These are phyloP conservation scores for Thalassiosira pacifica DNA, from an alignment of 352 stramenopile genomes.

Conservation along the genomic window DNA sequence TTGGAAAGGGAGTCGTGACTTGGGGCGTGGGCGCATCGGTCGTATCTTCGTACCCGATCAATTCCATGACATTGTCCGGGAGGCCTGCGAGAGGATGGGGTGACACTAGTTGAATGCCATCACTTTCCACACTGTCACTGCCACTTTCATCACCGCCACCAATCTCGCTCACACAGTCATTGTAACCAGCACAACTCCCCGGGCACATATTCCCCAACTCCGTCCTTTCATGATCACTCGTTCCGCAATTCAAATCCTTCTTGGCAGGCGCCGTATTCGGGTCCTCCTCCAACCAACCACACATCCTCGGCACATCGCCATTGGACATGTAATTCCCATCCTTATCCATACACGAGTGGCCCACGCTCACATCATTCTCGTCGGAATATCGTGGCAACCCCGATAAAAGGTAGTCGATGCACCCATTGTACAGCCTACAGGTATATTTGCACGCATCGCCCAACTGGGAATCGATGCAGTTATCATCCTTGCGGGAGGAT, in stretches of 20 bases:
- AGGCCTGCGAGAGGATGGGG: not conserved
- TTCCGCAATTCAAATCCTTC: slow-evolving; percentile 64
- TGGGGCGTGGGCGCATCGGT: not conserved
- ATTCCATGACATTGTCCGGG: no score
- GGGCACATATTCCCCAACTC: slow-evolving; percentile 63
- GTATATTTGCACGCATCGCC: slow-evolving; percentile 62
- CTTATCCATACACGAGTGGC: slow-evolving; percentile 54
- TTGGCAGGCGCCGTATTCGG: slow-evolving; percentile 54
- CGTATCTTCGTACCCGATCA: not conserved
- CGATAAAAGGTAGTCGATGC: slow-evolving; percentile 55
- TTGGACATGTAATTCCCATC: slow-evolving; percentile 52
- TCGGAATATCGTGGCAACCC: slow-evolving; percentile 14
- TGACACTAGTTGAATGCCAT: slow-evolving; percentile 16
- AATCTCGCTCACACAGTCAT: slow-evolving; percentile 26
- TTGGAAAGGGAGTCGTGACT: no score
- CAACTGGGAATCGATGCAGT: slow-evolving; percentile 49
- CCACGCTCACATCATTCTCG: slow-evolving; percentile 47
- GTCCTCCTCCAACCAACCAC: slow-evolving; percentile 61
- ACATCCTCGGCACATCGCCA: slow-evolving; percentile 44
- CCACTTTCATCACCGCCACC: not conserved
- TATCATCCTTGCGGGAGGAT: slow-evolving; percentile 60
- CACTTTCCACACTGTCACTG: not conserved
- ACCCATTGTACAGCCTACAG: slow-evolving; percentile 63
- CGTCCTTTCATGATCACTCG: slow-evolving; percentile 24
- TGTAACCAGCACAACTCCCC: slow-evolving; percentile 58